Percentiles rank a stretch among this genome's conserved stretches.
These are phyloP conservation scores for Aspergillus leporis DNA, from an alignment of 495 filamentous ascomycete genomes.

Conservation along the genomic window DNA sequence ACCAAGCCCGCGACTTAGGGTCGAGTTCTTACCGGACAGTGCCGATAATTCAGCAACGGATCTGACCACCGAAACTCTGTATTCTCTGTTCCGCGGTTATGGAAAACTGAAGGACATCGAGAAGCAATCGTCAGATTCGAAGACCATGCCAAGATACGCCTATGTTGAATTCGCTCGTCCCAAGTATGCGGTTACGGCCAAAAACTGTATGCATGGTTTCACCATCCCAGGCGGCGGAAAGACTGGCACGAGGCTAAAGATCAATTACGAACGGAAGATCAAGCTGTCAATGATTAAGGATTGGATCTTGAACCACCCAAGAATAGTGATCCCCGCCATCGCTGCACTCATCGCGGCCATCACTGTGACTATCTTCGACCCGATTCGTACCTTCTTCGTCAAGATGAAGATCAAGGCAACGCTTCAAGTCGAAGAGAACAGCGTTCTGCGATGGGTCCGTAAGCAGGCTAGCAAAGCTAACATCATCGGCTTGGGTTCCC, in stretches of 20 bases:
- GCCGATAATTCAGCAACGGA: slow-evolving; percentile 67
- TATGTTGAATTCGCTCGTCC: slow-evolving; percentile 70
- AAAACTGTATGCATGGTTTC: slow-evolving; percentile 91
- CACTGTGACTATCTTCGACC: slow-evolving; percentile 91
- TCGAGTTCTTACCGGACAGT: slow-evolving; percentile 78
- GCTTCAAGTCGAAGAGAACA: slow-evolving; percentile 70
- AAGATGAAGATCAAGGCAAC: slow-evolving; percentile 79
- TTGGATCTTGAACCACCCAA: slow-evolving; percentile 86
- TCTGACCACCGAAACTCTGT: slow-evolving; percentile 83
- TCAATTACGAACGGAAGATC: slow-evolving; percentile 77
- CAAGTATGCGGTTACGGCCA: slow-evolving; percentile 78
- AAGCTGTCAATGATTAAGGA: slow-evolving; percentile 78
- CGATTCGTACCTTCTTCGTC: slow-evolving; percentile 88
- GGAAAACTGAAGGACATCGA: slow-evolving; percentile 84
- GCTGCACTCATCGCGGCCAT: slow-evolving; percentile 80
- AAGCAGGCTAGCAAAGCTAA: slow-evolving; percentile 68
- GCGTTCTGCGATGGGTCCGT: slow-evolving; percentile 76
- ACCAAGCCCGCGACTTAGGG: slow-evolving; percentile 69
- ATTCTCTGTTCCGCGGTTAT: slow-evolving; percentile 84
- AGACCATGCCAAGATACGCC: slow-evolving; percentile 76
- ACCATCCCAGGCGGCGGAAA: slow-evolving; percentile 70
- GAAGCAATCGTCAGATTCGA: slow-evolving; percentile 77
- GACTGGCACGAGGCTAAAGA: slow-evolving; percentile 67
- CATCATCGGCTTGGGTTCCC: slow-evolving; percentile 59
- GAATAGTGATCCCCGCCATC: slow-evolving; percentile 80